Evolutionary conservation across 1,284 basidiomycete species (phyloP), one percentile per base, ranked within the genome.

Genomic region (Porogramme epimiltina): DNA sequence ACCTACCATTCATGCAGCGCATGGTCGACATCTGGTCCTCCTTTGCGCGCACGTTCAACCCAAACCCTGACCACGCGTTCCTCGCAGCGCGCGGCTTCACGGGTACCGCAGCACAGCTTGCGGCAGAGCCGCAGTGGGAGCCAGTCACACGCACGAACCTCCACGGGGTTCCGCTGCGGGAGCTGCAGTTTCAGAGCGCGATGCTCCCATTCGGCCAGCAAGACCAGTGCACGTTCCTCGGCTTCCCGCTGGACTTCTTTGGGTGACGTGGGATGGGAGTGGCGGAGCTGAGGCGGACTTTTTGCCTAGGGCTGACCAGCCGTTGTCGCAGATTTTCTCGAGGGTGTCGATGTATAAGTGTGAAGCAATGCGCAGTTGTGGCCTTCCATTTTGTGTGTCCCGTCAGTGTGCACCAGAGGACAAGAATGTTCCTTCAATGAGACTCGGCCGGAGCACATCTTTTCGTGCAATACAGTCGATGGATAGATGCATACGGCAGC

Each of bases 1-100:
- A 75, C 53, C 64, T 74, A 20, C 66, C 67, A 3, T 67, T 73
- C 60, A 67, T 67, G 54, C 73, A 74, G 58, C 58, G 68, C 47
- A 62, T 59, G 28, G 51, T 71, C 24, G 75, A 76, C 52, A 52
- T 63, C 22, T 77, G 73, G 74, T 63, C 70, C 0, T 57, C 68
- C 3, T 78, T 76, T 54, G 72, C 69, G 16, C 66, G 73, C 45
- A 70, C 70, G 13, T 70, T 69, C 59, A 58, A 76, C 49, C 75
- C 75, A 3, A 76, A 77, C 57, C 74, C 72, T 1, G 65, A 70
- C 40, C 61, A 56, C 13, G 62, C 54, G 0, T 74, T 70, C 59
- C 66, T 76, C 19, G 47, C 55, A 4, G 72, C 70, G 2, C 65
- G 74, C 16, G 62, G 67, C 16, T 66, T 63, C 60, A 56, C 59